phyloP scores from a whole-genome alignment of 2,329 filamentous ascomycete genomes.

The Chrysosporium keratinophilum region DNA sequence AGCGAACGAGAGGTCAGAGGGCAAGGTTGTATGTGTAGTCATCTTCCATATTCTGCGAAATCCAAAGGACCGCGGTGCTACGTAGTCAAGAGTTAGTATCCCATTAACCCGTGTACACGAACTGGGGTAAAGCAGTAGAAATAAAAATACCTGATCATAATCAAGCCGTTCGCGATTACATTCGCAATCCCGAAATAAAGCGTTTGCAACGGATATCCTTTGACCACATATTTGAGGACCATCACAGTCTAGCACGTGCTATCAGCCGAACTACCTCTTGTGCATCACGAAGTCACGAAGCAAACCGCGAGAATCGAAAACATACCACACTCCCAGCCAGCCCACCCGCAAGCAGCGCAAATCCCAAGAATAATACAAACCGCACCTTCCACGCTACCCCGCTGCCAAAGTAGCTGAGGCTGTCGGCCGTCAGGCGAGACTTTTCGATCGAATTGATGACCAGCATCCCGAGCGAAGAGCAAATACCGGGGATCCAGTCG shows the following conservation, averaged over 20 bases:
- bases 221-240: slow-evolving; percentile 57
- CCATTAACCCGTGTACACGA: slow-evolving; percentile 12
- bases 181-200: slow-evolving; percentile 60
- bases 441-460: slow-evolving; percentile 65
- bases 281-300: neutral
- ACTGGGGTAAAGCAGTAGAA: neutral
- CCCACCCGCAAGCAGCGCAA: slow-evolving; percentile 58
- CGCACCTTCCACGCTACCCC: slow-evolving; percentile 61
- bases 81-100: slow-evolving; percentile 16
- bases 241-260: slow-evolving; percentile 43
- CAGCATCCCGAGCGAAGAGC: slow-evolving; percentile 58
- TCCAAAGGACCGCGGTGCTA: slow-evolving; percentile 56
- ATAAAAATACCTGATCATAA: slow-evolving; percentile 54
- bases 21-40: slow-evolving; percentile 61
- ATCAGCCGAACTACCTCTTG: neutral
- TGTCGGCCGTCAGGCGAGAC: slow-evolving; percentile 52
- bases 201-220: slow-evolving; percentile 49
- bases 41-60: slow-evolving; percentile 63
- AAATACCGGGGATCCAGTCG: slow-evolving; percentile 63
- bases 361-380: slow-evolving; percentile 58
- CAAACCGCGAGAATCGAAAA: slow-evolving; percentile 15
- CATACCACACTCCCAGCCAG: slow-evolving; percentile 54
- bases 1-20: slow-evolving; percentile 35
- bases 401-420: slow-evolving; percentile 54
- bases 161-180: slow-evolving; percentile 52